These are phyloP conservation scores for Saturnispora kantuleensis DNA, from an alignment of 805 yeast species.

Conservation along the genomic window DNA sequence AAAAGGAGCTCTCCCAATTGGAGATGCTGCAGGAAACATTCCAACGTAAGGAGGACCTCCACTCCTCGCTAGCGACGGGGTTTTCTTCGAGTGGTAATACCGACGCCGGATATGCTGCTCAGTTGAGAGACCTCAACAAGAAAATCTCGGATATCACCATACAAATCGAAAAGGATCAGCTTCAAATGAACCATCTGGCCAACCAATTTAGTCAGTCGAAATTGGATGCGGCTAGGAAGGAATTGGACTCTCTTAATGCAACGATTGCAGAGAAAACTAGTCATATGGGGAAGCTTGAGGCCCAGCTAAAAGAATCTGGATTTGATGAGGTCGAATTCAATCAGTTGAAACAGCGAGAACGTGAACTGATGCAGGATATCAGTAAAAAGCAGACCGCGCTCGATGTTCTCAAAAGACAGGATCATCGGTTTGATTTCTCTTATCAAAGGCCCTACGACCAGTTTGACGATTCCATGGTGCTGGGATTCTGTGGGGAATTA, in stretches of 20 bases:
- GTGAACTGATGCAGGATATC: slow-evolving; percentile 33
- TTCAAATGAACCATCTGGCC: slow-evolving; percentile 47
- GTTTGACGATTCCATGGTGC: slow-evolving; percentile 55
- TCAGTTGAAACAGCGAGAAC: slow-evolving; percentile 38
- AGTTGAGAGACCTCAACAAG: slow-evolving; percentile 53
- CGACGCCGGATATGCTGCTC: slow-evolving; percentile 69
- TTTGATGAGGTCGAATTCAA: slow-evolving; percentile 39
- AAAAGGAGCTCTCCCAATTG: slow-evolving; percentile 34
- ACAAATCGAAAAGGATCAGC: slow-evolving; percentile 44
- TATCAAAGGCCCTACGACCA: slow-evolving; percentile 55
- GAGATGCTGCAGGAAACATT: slow-evolving; percentile 36
- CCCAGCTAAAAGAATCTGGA: slow-evolving; percentile 42
- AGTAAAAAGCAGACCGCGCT: slow-evolving; percentile 36
- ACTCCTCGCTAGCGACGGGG: slow-evolving; percentile 79
- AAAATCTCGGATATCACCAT: slow-evolving; percentile 45
- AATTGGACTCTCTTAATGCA: slow-evolving; percentile 41
- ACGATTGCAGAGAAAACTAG: slow-evolving; percentile 35
- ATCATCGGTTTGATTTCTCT: slow-evolving; percentile 67
- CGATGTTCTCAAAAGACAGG: slow-evolving; percentile 48
- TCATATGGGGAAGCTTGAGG: slow-evolving; percentile 31
- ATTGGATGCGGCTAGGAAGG: slow-evolving; percentile 37
- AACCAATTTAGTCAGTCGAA: slow-evolving; percentile 34
- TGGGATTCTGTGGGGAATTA: slow-evolving; percentile 84
- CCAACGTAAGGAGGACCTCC: slow-evolving; percentile 60
- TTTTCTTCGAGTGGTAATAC: slow-evolving; percentile 74